These are phyloP conservation scores for Jimgerdemannia flammicorona DNA, from an alignment of 192 early-diverging fungal genomes.

Conservation along the genomic window DNA sequence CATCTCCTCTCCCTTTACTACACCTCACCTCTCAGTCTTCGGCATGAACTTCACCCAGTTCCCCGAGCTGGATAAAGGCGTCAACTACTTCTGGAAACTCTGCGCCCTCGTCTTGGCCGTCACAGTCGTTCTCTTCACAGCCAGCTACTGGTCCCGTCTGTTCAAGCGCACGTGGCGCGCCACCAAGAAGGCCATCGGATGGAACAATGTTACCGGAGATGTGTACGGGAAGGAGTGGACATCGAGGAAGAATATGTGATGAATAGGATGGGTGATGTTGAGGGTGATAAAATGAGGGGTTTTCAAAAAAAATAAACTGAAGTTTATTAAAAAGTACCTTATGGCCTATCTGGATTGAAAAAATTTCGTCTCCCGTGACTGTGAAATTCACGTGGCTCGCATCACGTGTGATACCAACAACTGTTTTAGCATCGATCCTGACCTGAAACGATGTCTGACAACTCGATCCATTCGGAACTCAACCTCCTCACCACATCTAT, in stretches of 20 bases:
- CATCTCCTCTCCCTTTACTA: constrained; percentile 1
- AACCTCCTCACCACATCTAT: neutral
- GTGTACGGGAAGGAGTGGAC: no score
- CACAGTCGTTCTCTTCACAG: neutral
- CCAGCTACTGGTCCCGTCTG: neutral
- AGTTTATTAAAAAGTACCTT: no score
- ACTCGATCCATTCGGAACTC: neutral
- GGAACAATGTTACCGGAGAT: neutral
- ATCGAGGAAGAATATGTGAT: no score
- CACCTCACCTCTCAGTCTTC: constrained; percentile 16
- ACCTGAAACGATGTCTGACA: neutral
- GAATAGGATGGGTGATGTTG: no score
- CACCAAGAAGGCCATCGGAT: neutral
- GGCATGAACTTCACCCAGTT: constrained; percentile 51
- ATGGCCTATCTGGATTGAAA: no score
- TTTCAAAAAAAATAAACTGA: no score
- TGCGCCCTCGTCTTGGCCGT: neutral
- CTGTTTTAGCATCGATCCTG: neutral
- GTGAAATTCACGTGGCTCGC: neutral
- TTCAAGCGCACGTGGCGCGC: neutral
- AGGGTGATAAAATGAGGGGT: no score
- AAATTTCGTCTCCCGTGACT: no score
- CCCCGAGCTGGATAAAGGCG: constrained; percentile 22
- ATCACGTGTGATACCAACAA: neutral
- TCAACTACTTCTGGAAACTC: constrained; percentile 33